These are phyloP conservation scores for Hymenoscyphus infarciens DNA, from an alignment of 2,329 filamentous ascomycete species.

Conservation along the genomic window DNA sequence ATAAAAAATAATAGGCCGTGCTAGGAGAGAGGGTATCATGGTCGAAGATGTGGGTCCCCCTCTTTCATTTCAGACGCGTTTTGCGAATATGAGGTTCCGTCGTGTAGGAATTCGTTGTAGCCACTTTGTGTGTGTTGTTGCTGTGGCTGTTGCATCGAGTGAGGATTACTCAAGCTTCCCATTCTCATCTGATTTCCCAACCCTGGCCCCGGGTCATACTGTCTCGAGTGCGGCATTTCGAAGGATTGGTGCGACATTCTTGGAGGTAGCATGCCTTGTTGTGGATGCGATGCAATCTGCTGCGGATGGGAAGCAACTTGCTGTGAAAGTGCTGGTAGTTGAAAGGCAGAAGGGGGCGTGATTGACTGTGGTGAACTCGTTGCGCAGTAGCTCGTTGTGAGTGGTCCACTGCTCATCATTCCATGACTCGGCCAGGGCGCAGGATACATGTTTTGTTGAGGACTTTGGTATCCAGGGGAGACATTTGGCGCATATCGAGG, in stretches of 20 bases:
- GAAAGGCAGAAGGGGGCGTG: conserved; percentile 15
- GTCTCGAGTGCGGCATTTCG: conserved; percentile 15
- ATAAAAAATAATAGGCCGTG: not conserved
- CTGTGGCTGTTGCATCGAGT: conserved; percentile 9
- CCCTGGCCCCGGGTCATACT: conserved; percentile 19
- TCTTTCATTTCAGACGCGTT: conserved; percentile 11
- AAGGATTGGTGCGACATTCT: conserved; percentile 16
- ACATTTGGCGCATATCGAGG: conserved; percentile 11
- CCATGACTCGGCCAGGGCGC: conserved; percentile 13
- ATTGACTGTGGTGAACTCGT: conserved; percentile 25
- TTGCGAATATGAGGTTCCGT: conserved; percentile 4
- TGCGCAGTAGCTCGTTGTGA: conserved; percentile 19
- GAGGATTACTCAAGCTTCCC: conserved; percentile 23
- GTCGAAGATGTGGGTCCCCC: conserved; percentile 5
- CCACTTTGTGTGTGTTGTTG: conserved; percentile 6
- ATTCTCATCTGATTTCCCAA: conserved; percentile 20
- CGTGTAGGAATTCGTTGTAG: conserved; percentile 10
- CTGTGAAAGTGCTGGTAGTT: conserved; percentile 20
- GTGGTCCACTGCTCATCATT: conserved; percentile 18
- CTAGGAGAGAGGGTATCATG: not conserved
- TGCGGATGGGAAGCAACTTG: conserved; percentile 3
- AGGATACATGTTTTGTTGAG: conserved; percentile 20
- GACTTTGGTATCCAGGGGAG: conserved; percentile 15
- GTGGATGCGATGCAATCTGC: not conserved
- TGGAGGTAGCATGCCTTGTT: conserved; percentile 20